Evolutionary conservation across 768 basidiomycete genomes (phyloP), one percentile per base, ranked within the genome.

Genomic region (Lactarius tabidus): DNA sequence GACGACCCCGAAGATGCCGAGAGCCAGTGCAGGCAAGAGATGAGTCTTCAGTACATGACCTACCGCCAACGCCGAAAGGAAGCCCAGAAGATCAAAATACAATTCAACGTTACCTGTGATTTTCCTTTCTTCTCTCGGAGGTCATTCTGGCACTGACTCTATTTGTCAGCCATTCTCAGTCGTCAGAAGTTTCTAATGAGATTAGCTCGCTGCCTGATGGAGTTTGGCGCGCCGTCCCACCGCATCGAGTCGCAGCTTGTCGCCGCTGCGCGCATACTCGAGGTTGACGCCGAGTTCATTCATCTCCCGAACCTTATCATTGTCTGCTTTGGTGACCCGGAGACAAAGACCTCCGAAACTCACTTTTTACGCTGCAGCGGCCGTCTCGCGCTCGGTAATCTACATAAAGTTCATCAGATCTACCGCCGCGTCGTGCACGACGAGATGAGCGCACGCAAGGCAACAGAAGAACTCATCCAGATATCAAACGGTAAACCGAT

Each of bases 381-480:
- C 20, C 80, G 87, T 29, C 84, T 97, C 35, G 87, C 90, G 53
- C 85, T 98, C 18, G 94, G 94, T 31, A 85, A 84, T 67, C 82
- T 98, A 17, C 91, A 95, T 70, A 84, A 87, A 36, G 89, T 95
- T 2, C 94, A 97, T 74, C 73, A 85, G 48, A 80, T 95, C 66
- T 98, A 97, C 76, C 88, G 93, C 62, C 75, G 81, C 23, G 95
- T 98, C 63, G 86, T 97, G 8, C 95, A 97, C 75, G 95, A 97
- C 72, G 91, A 93, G 76, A 86, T 93, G 72, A 90, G 90, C 60
- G 95, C 93, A 4, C 87, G 86, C 65, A 80, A 84, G 60, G 95
- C 90, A 1, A 84, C 85, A 8, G 80, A 80, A 35, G 80, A 84
- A 55, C 79, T 95, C 20, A 81, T 87, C 18, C 77, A 77, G 1